Base-by-base conservation (phyloP, 2,329 filamentous ascomycete genomes). In the Nothomitra cinnamomea region DNA sequence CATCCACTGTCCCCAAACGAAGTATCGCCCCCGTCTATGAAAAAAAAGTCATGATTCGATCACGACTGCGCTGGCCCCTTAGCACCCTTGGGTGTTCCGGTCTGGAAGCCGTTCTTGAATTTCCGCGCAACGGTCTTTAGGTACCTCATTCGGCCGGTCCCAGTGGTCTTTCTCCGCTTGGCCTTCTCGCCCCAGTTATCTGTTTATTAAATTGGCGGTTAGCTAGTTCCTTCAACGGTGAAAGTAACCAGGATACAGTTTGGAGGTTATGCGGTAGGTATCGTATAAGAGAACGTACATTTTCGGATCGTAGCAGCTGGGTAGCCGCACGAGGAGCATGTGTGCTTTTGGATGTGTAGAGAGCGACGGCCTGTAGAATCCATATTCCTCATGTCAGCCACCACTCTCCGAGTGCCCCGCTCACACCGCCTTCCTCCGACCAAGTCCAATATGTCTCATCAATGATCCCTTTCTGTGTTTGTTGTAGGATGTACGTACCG, bases 151-250 rank as follows among this genome's bases (percentile, higher is more conserved):
- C 92, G 87, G 73, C 92, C 92, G 69, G 87, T 90, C 67, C 92
- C 92, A 71, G 86, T 90, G 69, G 90, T 95, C 89, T 95, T 96
- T 85, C 92, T 94, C 74, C 92, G 81, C 87, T 96, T 96, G 67
- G 89, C 90, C 86, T 98, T 98, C 82, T 96, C 90, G 73, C 86
- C 82, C 92, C 92, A 98, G 86, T 98, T 95, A 84, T 83, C 90
- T 96, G 70, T 70, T 58, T 51, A 54, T 53, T 58, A 58, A 54
- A 54, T 56, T 28, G 2, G 13, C 47, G 15, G 24, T 56, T 24
- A 36, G 51, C 38, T 21, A 57, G 19, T 28, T 24, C 10, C 2
- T 25, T 22, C 17, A 19, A 55, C 8, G 19, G 36, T 25, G 1
- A 35, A 21, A 50, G 47, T 8, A 19, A n/a, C n/a, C n/a, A n/a